phyloP scores from a whole-genome alignment of 495 filamentous ascomycete species.

The Lepidopterella palustris region DNA sequence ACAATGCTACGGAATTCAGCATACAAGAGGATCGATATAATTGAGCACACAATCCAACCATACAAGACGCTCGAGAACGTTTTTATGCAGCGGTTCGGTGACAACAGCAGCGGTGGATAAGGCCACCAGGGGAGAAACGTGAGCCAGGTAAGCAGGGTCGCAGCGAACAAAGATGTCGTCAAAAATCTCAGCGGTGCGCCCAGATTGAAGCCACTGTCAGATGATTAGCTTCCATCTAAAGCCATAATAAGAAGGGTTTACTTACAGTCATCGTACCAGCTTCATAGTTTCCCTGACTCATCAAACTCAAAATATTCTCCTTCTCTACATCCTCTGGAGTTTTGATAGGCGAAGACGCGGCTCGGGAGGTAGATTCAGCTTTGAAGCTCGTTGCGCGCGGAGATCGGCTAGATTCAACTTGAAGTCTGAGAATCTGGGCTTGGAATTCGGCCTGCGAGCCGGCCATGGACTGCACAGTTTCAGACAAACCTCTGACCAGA shows the following conservation, averaged over 20 bases:
- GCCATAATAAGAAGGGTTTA: not conserved
- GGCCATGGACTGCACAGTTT: slow-evolving; percentile 66
- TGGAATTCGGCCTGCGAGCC: slow-evolving; percentile 58
- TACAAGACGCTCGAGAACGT: slow-evolving; percentile 58
- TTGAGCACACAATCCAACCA: slow-evolving; percentile 73
- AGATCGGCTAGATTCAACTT: too few relatives aligned
- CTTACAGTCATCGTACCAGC: slow-evolving; percentile 60
- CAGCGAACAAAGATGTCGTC: slow-evolving; percentile 70
- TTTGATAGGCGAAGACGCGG: slow-evolving; percentile 27
- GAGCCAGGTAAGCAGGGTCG: slow-evolving; percentile 62
- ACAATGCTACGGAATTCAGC: not conserved
- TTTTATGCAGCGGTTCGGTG: slow-evolving; percentile 59
- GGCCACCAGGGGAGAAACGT: slow-evolving; percentile 67
- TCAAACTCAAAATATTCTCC: slow-evolving; percentile 55
- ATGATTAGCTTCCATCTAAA: slow-evolving; percentile 12
- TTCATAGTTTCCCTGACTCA: slow-evolving; percentile 62
- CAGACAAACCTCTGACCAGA: slow-evolving; percentile 62
- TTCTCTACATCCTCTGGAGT: slow-evolving; percentile 60
- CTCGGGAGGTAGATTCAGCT: not conserved
- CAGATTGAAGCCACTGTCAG: slow-evolving; percentile 77
- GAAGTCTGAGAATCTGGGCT: slow-evolving; percentile 24
- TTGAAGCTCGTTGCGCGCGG: slow-evolving; percentile 10
- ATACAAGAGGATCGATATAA: slow-evolving; percentile 39
- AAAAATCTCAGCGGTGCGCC: slow-evolving; percentile 67
- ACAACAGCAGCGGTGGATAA: slow-evolving; percentile 81